Evolutionary conservation across 495 filamentous ascomycete species (phyloP).

Genomic region (Penicillium silybi): DNA sequence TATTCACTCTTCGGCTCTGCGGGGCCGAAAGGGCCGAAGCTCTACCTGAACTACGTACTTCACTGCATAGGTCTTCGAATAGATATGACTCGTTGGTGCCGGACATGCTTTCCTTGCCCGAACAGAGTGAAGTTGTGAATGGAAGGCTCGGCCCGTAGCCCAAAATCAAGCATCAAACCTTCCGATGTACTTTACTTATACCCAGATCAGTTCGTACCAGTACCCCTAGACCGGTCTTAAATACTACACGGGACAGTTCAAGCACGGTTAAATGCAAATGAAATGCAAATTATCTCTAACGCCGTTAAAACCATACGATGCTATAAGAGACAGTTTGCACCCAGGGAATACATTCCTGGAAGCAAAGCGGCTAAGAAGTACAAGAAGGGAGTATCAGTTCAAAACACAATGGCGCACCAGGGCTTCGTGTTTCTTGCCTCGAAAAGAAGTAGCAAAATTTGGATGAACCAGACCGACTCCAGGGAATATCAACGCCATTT

Average conservation of each 20-base stretch:
- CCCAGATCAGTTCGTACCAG: background rate
- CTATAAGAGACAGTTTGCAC: background rate
- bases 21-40: too few species aligned
- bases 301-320: background rate
- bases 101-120: background rate
- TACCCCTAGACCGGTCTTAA: background rate
- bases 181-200: background rate
- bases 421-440: background rate
- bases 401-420: background rate
- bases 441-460: constrained; percentile 2
- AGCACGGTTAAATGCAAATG: background rate
- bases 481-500: constrained; percentile 23
- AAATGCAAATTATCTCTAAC: background rate
- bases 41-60: too few species aligned
- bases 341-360: background rate
- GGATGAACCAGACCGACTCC: constrained; percentile 14
- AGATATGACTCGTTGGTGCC: background rate
- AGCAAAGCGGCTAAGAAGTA: constrained; percentile 2
- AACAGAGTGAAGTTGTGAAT: background rate
- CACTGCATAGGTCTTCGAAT: too few species aligned
- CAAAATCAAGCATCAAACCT: too few species aligned
- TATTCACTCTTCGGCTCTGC: too few species aligned
- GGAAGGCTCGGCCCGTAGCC: background rate
- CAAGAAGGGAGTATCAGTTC: background rate
- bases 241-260: background rate